Percentiles rank a stretch among this genome's conserved stretches.
These are phyloP conservation scores for Orbilia oligospora DNA, from an alignment of 2,329 filamentous ascomycete species.

Conservation along the genomic window DNA sequence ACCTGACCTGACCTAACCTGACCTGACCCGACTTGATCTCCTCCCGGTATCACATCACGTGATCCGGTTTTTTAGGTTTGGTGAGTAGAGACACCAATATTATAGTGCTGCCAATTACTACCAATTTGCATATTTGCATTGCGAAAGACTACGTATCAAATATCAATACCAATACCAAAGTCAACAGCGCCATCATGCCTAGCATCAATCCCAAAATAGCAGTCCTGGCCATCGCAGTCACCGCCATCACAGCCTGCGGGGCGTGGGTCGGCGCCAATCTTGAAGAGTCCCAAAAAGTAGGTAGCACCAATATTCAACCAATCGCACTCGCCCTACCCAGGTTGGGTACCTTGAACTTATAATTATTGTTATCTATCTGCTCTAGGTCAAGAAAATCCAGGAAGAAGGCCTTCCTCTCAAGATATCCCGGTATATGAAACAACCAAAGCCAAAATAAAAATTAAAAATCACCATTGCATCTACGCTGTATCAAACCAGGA, in stretches of 20 bases:
- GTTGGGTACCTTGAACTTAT: not conserved
- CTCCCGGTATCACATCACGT: too few relatives aligned
- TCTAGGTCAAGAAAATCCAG: slow-evolving; percentile 13
- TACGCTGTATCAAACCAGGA: not conserved
- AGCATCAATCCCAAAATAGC: slow-evolving; percentile 11
- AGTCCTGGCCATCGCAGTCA: slow-evolving; percentile 32
- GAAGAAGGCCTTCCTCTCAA: slow-evolving; percentile 17
- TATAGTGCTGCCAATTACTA: too few relatives aligned
- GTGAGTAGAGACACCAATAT: too few relatives aligned
- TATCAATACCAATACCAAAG: not conserved
- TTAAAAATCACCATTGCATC: slow-evolving; percentile 4
- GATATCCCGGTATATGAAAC: slow-evolving; percentile 9
- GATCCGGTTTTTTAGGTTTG: not conserved
- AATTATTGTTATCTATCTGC: not conserved
- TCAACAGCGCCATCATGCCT: slow-evolving; percentile 4
- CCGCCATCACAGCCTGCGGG: slow-evolving; percentile 46
- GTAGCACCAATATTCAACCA: not conserved
- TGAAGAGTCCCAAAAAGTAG: slow-evolving; percentile 35
- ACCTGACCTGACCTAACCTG: not conserved
- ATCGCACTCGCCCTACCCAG: not conserved
- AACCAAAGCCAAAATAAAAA: not conserved
- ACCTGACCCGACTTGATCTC: too few relatives aligned
- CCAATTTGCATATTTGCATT: too few relatives aligned
- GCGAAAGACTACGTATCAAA: too few relatives aligned
- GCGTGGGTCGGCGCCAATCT: slow-evolving; percentile 39